A percentile compares a stretch with the other conserved stretches of the same genome.
These are phyloP conservation scores for Colletotrichum tropicicola DNA, from an alignment of 2,329 filamentous ascomycete genomes.

Conservation along the genomic window DNA sequence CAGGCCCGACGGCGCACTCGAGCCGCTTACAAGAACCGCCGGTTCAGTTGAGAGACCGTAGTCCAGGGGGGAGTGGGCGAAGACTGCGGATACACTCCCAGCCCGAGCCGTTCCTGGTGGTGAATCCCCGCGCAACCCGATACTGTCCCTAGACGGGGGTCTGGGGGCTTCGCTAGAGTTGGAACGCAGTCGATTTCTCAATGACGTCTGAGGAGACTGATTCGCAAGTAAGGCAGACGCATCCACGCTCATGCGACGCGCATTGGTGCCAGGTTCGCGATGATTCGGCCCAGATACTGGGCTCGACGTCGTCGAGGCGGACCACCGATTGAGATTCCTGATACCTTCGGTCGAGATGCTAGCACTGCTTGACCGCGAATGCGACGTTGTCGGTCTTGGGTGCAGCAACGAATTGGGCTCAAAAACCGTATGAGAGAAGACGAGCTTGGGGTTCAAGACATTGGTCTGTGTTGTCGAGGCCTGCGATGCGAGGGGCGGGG, in stretches of 20 bases:
- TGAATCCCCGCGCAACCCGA: not conserved
- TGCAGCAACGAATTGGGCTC: not conserved
- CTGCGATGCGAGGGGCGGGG: not conserved
- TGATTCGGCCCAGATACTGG: constrained; percentile 32
- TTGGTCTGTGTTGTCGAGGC: not conserved
- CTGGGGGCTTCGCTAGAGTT: constrained; percentile 14
- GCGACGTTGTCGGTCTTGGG: not conserved
- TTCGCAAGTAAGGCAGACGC: not conserved
- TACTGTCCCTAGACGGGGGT: not conserved
- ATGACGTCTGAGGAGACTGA: not conserved
- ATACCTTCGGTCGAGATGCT: constrained; percentile 47
- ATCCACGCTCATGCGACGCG: constrained; percentile 13
- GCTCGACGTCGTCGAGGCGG: constrained; percentile 56
- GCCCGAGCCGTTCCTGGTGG: not conserved
- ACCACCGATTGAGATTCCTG: constrained; percentile 59
- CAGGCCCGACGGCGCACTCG: not conserved
- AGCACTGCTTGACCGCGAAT: constrained; percentile 46
- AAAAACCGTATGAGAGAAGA: not conserved
- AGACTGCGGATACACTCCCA: not conserved
- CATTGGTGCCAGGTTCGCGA: not conserved
- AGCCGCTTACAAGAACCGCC: not conserved
- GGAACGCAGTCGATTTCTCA: not conserved
- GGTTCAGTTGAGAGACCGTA: not conserved
- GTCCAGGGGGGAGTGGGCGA: not conserved
- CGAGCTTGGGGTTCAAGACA: not conserved